phyloP scores from a whole-genome alignment of 768 basidiomycete species.

The Tubosaeta sp. region DNA sequence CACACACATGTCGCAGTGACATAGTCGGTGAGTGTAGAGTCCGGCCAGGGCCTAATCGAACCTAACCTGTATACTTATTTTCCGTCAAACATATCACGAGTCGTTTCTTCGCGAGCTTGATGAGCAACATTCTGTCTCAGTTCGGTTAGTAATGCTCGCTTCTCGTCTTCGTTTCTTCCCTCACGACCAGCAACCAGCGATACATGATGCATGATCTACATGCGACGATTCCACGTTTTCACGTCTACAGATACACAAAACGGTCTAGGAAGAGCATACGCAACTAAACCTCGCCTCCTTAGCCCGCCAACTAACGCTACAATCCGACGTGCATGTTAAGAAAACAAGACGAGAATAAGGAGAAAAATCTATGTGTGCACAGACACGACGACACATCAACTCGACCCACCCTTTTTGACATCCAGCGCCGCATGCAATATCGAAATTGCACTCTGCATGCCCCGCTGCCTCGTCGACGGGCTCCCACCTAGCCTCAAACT shows the following conservation, averaged over 20 bases:
- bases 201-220: background rate
- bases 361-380: background rate
- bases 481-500: constrained; percentile 17
- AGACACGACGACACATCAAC: constrained; percentile 2
- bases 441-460: constrained; percentile 22
- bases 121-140: too few relatives aligned
- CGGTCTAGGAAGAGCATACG: background rate
- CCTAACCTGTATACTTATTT: background rate
- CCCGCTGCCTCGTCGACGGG: constrained; percentile 21
- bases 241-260: background rate
- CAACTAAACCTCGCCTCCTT: background rate
- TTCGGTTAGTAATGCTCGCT: too few relatives aligned
- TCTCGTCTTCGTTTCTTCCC: too few relatives aligned
- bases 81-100: background rate
- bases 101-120: background rate
- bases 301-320: background rate
- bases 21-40: background rate
- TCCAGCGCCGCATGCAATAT: constrained; percentile 28
- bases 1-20: background rate
- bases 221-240: background rate
- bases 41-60: background rate
- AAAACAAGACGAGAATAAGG: background rate
- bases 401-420: constrained; percentile 19
- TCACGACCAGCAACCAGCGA: too few relatives aligned
- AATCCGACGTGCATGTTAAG: background rate